Evolutionary conservation across 2,329 filamentous ascomycete species (phyloP).

Genomic region (Pseudogymnoascus pannorum): DNA sequence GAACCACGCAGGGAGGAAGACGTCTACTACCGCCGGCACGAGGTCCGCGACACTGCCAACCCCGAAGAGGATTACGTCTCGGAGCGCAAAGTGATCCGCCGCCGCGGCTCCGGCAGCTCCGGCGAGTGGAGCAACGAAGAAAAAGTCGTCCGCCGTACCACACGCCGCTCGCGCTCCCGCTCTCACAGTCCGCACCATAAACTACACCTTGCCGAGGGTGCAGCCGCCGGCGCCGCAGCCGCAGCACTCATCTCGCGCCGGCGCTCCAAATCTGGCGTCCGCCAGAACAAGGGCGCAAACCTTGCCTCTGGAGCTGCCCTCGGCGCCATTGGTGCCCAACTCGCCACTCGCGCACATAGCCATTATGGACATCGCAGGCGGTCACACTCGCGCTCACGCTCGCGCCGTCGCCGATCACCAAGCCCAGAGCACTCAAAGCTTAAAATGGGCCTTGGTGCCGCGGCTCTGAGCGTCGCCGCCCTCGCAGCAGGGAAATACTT

Average conservation of each 20-base stretch:
- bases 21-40: constrained; percentile 31
- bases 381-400: constrained; percentile 32
- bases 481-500: constrained; percentile 60
- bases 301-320: constrained; percentile 48
- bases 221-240: constrained; percentile 54
- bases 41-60: constrained; percentile 23
- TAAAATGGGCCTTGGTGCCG: constrained; percentile 55
- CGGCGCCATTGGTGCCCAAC: constrained; percentile 55
- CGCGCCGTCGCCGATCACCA: constrained; percentile 14
- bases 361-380: constrained; percentile 42
- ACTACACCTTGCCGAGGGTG: constrained; percentile 56
- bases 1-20: constrained; percentile 26
- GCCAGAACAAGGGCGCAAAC: constrained; percentile 19
- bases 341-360: constrained; percentile 51
- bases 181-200: constrained; percentile 46
- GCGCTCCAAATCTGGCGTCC: constrained; percentile 33
- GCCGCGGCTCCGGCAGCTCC: constrained; percentile 27
- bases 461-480: constrained; percentile 55
- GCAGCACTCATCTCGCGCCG: constrained; percentile 52
- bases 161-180: constrained; percentile 32
- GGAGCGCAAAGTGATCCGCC: constrained; percentile 33
- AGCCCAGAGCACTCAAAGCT: constrained; percentile 26
- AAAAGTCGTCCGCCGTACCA: constrained; percentile 41
- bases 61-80: constrained; percentile 20
- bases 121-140: constrained; percentile 41